Base-by-base conservation (phyloP, 352 stramenopile genomes). In the Globisporangium orthogonon region DNA sequence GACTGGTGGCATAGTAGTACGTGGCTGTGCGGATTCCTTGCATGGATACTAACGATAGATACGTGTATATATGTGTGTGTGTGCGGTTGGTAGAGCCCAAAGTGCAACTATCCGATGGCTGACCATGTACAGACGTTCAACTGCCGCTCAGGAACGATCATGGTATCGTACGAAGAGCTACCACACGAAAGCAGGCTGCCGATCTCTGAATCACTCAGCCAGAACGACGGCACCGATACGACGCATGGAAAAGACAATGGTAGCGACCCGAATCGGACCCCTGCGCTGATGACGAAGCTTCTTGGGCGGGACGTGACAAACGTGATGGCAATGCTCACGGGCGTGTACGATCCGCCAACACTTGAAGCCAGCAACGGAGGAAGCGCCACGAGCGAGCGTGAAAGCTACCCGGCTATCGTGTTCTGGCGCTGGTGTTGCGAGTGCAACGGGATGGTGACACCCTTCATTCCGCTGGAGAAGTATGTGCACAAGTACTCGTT, bases 401-500 rank as follows among this genome's bases (percentile, higher is more conserved):
- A 78, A 11, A 62, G 58, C 5, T 72, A 73, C 44, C 79, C 83
- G 4, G 67, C 74, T 6, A 97, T 99, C 57, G 85, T 92, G n/a
- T 98, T 96, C 58, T 98, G 94, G 91, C 97, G 94, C n/a, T 98
- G 97, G 73, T 99, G 96, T 65, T 92, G 74, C n/a, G 83, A 95
- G 41, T 99, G 96, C 74, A 75, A 82, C 48, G 76, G 82, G 28
- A 86, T 98, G 56, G 93, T 98, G 37, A 97, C 93, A 9, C 90
- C 95, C 10, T 86, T 98, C 39, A 74, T 91, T 11, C 71, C 76
- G 43, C 55, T 94, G 75, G 69, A 89, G 84, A 78, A 96, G 78
- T 68, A 97, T 91, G 72, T 95, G 23, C 98, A 97, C 86, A 98
- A 98, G 71, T 98, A 97, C 70, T 98, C 87, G 13, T 98, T 99